Evolutionary conservation across 2,329 filamentous ascomycete species (phyloP).

Genomic region (Neobulgaria alba): DNA sequence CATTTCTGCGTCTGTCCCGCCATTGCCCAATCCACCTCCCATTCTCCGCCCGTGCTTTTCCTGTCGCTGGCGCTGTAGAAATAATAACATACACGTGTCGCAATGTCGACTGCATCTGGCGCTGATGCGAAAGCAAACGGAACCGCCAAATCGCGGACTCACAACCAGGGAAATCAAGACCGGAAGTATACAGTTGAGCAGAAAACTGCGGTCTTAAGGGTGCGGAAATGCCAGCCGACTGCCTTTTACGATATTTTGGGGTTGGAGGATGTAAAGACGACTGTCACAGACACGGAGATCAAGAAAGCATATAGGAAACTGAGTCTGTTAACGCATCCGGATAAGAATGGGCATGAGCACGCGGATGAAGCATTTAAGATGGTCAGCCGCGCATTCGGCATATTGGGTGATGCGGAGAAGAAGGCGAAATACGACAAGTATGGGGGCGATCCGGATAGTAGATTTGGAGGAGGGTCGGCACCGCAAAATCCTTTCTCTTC

Average conservation of each 20-base stretch:
- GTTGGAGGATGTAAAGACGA: slow-evolving; percentile 53
- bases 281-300: slow-evolving; percentile 73
- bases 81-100: too few species aligned
- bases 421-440: slow-evolving; percentile 79
- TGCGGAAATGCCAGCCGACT: slow-evolving; percentile 73
- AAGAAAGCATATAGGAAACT: slow-evolving; percentile 98
- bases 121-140: slow-evolving; percentile 29
- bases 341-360: slow-evolving; percentile 95
- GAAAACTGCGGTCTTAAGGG: slow-evolving; percentile 82
- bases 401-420: slow-evolving; percentile 91
- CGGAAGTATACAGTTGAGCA: slow-evolving; percentile 82
- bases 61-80: too few species aligned
- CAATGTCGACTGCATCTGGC: slow-evolving; percentile 34
- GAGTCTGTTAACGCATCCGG: slow-evolving; percentile 88
- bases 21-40: too few species aligned
- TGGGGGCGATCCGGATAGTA: slow-evolving; percentile 84
- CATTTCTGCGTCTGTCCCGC: too few species aligned
- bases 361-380: slow-evolving; percentile 99
- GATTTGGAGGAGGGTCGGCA: slow-evolving; percentile 58
- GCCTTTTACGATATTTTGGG: slow-evolving; percentile 94
- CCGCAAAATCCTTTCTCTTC: slow-evolving; percentile 56
- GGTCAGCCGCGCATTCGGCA: slow-evolving; percentile 87
- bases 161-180: slow-evolving; percentile 49
- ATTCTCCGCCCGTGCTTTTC: too few species aligned
- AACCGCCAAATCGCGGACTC: slow-evolving; percentile 35